Percentiles rank a stretch among this genome's conserved stretches.
Conservation (phyloP, 169 alveolate species). For the Eimeria maxima region DNA sequence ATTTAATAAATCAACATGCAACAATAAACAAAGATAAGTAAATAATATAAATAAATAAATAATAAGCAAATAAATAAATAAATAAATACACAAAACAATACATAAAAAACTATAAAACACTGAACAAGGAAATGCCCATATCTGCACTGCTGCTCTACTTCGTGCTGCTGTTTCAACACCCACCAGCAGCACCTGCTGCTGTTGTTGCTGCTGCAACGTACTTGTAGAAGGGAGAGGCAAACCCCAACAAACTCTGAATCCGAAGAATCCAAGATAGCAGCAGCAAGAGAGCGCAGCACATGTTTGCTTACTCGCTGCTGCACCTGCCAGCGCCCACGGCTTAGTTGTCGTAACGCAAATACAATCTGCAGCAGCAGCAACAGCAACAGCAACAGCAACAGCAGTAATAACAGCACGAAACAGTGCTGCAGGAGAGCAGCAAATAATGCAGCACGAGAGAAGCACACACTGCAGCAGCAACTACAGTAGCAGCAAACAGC, state of each 20-base stretch:
- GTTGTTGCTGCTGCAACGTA: not conserved
- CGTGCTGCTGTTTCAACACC: no score
- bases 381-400: no score
- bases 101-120: not conserved
- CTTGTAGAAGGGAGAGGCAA: constrained; percentile 31
- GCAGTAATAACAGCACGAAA: no score
- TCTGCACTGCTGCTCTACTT: not conserved
- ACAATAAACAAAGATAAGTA: not conserved
- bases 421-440: no score
- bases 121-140: not conserved
- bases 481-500: no score
- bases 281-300: not conserved
- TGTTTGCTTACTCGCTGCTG: constrained; percentile 67
- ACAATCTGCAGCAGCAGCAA: constrained; percentile 17
- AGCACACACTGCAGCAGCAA: no score
- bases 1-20: no score
- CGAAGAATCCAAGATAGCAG: not conserved
- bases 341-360: constrained; percentile 32
- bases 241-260: not conserved
- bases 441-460: no score
- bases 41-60: not conserved
- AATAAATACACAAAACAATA: not conserved
- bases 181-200: no score
- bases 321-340: constrained; percentile 58
- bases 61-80: not conserved